Conservation (phyloP, 108 stramenopile genomes). For the Schizochytrium sp. region DNA sequence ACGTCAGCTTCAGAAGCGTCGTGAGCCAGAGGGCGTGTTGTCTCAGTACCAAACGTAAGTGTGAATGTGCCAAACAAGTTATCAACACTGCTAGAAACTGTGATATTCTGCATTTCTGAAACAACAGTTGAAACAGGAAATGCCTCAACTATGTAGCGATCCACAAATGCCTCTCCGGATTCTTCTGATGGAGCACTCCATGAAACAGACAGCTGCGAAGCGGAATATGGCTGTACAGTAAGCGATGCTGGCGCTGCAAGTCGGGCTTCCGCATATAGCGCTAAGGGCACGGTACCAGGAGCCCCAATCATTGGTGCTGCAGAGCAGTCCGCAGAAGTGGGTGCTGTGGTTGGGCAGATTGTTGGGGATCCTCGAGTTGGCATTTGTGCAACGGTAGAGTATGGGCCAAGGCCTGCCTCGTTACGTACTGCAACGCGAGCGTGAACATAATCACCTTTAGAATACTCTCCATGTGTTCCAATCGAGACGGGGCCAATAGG, state of each 20-base stretch:
- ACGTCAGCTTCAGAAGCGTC: constrained; percentile 61
- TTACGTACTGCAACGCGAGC: not conserved
- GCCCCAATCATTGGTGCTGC: not conserved
- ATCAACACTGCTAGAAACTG: not conserved
- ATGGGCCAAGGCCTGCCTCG: constrained; percentile 49
- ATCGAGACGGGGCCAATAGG: not conserved
- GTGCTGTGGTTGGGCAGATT: constrained; percentile 48
- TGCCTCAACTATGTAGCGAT: constrained; percentile 26
- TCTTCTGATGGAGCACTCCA: not conserved
- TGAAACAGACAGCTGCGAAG: constrained; percentile 38
- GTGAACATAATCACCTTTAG: not conserved
- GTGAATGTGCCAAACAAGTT: constrained; percentile 42
- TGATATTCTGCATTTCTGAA: not conserved
- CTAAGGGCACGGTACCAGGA: not conserved
- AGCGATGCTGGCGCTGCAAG: not conserved
- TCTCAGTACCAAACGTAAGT: constrained; percentile 32
- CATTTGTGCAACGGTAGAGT: not conserved
- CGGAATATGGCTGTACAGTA: constrained; percentile 7
- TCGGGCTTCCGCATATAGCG: not conserved
- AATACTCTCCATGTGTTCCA: not conserved
- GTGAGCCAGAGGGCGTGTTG: constrained; percentile 54
- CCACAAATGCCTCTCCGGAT: not conserved
- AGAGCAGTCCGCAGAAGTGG: not conserved
- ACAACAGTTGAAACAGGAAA: not conserved
- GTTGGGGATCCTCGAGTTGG: not conserved